Evolutionary conservation across 371 early-diverging fungal genomes (phyloP).

Genomic region (Mortierella sp.): DNA sequence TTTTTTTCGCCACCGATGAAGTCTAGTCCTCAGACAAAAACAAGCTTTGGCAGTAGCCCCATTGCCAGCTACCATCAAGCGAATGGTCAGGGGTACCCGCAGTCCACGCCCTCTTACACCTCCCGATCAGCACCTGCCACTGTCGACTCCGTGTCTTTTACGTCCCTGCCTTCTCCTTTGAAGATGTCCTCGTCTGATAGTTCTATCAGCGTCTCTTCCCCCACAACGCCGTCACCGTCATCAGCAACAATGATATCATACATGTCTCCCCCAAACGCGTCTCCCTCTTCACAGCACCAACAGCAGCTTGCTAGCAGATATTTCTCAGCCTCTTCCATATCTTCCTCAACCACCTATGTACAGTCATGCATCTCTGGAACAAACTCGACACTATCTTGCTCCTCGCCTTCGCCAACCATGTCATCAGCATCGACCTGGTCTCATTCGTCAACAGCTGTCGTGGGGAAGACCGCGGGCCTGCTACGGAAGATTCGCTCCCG

Average conservation of each 20-base stretch:
- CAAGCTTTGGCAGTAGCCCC: too few species aligned
- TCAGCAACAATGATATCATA: neutral
- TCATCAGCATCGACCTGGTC: constrained; percentile 7
- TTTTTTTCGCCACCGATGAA: constrained; percentile 18
- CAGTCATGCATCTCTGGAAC: neutral
- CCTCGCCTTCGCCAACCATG: constrained; percentile 15
- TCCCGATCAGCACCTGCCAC: constrained; percentile 13
- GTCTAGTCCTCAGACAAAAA: constrained; percentile 1
- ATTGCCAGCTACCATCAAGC: neutral
- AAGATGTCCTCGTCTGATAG: neutral
- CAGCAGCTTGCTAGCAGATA: neutral
- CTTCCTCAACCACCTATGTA: neutral
- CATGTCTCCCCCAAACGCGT: neutral
- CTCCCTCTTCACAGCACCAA: neutral
- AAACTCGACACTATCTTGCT: neutral
- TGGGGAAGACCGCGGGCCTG: constrained; percentile 33
- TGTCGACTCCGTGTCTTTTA: neutral
- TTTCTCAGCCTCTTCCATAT: neutral
- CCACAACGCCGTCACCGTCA: neutral
- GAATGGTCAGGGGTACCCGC: constrained; percentile 6
- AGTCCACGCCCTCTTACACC: constrained; percentile 23
- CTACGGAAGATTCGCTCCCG: constrained; percentile 49
- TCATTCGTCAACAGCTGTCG: constrained; percentile 8
- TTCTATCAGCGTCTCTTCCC: neutral
- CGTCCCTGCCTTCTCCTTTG: neutral